Evolutionary conservation across 139 green algal genomes (phyloP), one percentile per base, ranked within the genome.

Genomic region (Chlamydomonas sp.): DNA sequence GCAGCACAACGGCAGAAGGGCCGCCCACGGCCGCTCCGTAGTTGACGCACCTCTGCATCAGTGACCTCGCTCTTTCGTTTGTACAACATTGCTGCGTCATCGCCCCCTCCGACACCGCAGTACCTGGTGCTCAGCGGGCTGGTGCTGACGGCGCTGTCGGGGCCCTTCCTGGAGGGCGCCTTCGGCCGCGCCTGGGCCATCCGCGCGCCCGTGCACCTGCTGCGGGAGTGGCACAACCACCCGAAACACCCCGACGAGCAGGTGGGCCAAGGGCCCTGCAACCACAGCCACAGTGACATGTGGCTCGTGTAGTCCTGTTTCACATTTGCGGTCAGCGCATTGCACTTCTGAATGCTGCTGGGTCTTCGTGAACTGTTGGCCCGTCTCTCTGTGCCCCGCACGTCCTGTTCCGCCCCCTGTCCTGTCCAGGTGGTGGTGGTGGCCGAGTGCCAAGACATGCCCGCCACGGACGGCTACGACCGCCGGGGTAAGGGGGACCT

Each of bases 371-470:
- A 49, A 49, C 31, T 49, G 31, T 49, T 49, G 31, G 6, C 8
- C 8, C 0, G 17, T 18, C 7, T 63, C n/a, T 80, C 63, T 31
- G 76, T 57, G 5, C 5, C 8, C 59, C 15, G 59, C 77, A 67
- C 67, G 17, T 2, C 67, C 67, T 16, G 12, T 12, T 15, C 12
- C 12, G 67, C 67, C 12, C 9, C 10, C 67, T 72, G 67, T 17
- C 8, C 8, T 15, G 12, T 58, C n/a, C 71, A 90, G 87, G 79
- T 85, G 57, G 87, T 90, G n/a, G 87, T 90, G 80, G 80, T 90
- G 75, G 87, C 87, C 1, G 79, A 90, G 31, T 90, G 87, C 49
- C 79, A 90, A 66, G 87, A 90, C 80, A 66, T 85, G 67, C 62
- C 12, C 4, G 80, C 80, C n/a, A 85, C 83, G 1, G 87, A 90